A percentile compares a stretch with the other conserved stretches of the same genome.
These are phyloP conservation scores for Curvularia eragrostidis DNA, from an alignment of 2,329 filamentous ascomycete genomes.

Conservation along the genomic window DNA sequence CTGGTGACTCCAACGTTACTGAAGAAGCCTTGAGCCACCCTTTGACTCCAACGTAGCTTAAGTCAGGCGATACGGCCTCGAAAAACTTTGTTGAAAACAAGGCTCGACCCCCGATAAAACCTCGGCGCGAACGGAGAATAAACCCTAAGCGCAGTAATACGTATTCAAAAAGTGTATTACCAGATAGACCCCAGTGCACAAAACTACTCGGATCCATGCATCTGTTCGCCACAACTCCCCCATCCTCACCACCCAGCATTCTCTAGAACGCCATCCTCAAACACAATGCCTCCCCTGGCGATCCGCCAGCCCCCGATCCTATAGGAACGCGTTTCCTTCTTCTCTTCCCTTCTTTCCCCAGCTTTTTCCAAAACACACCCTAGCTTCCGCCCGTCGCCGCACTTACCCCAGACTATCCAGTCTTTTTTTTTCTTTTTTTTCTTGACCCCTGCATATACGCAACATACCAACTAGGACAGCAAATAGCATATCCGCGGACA, in stretches of 20 bases:
- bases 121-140: background rate
- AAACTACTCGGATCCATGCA: background rate
- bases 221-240: background rate
- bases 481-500: background rate
- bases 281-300: background rate
- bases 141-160: background rate
- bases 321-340: background rate
- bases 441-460: background rate
- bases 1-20: background rate
- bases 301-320: background rate
- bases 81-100: too few species aligned
- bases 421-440: background rate
- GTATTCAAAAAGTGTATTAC: background rate
- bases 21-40: background rate
- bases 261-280: background rate
- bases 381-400: background rate
- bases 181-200: background rate
- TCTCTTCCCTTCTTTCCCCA: background rate
- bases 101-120: background rate
- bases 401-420: background rate
- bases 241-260: background rate
- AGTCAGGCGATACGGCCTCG: background rate
- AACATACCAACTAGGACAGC: background rate
- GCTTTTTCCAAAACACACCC: too few species aligned
- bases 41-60: background rate